Base-by-base conservation (phyloP, 2,329 filamentous ascomycete species). In the Fusarium sambucinum region DNA sequence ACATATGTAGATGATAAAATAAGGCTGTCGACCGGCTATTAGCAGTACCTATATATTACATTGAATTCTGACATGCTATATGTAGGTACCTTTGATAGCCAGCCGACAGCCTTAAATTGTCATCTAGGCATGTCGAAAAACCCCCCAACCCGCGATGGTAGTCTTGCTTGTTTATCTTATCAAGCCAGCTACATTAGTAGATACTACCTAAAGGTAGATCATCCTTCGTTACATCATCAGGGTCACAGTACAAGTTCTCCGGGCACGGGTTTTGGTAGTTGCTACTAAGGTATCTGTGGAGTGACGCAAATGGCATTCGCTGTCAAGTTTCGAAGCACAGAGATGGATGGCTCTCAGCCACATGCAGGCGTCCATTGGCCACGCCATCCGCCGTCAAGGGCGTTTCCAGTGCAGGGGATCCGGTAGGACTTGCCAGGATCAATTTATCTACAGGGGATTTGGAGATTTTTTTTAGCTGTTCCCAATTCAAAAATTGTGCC, bases 271-370 rank as follows among this genome's bases (percentile, higher is more conserved):
- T 66, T 54, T 63, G 40, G 12, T 21, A 50, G 44, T 54, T 41
- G 7, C 23, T 25, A 25, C 23, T 25, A 25, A 25, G 23, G 23
- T 27, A 46, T 50, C 44, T 63, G 60, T 66, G 14, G 57, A 63
- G 66, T 70, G 67, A 69, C 67, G 66, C 62, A 69, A 32, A 69
- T 70, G 63, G 66, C 66, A 59, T 66, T 63, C 14, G 50, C 48
- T 70, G 54, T 45, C 66, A 66, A 55, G 50, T 63, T 55, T 48
- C 23, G 21, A 47, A 32, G 42, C 17, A 44, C 10, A 45, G 27
- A n/a, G 23, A 29, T 40, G n/a, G 23, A 50, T 37, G 46, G 33
- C 51, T 35, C 53, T 51, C 58, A 68, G 66, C 62, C 66, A 70
- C 66, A 69, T 70, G 57, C 57, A 59, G 57, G 57, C 57, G 57